Base-by-base conservation (phyloP, 148 eudicot species). In the Camellia sinensis region DNA sequence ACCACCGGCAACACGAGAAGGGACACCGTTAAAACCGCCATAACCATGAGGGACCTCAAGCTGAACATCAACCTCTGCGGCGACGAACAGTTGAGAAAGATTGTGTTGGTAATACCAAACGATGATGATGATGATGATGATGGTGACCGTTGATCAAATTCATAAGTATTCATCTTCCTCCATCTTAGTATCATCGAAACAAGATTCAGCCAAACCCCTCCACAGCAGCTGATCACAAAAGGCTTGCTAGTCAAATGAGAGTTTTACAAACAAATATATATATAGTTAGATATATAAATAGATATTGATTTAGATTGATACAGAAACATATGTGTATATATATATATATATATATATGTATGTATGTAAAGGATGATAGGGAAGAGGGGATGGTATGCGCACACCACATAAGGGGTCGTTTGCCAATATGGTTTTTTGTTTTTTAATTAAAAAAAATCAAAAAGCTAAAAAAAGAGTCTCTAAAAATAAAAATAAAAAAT, bases 1-100 rank as follows among this genome's bases (percentile, higher is more conserved):
- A 85, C 60, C 57, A 80, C 78, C 67, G 89, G 89, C 82, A 85
- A 68, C 48, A 82, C 63, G 62, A 82, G 45, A 5, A 87, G 85
- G 64, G 62, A 74, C 67, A 53, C 77, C 71, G 87, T 80, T 2
- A 84, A 17, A 7, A 73, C 44, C 21, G 66, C 63, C 83, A 84
- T 81, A 14, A 81, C 17, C 29, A 66, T 14, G 7, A 54, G 15
- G 2, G 50, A 63, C 62, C 73, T 75, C 21, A 52, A 19, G 66
- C 83, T 71, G 22, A 61, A 80, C 68, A 78, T 72, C 79, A 19
- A 43, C 40, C 19, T 22, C 68, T 3, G 11, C 44, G 22, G 11
- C 44, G 22, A 52, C 37, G 19, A 14, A 22, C 13, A 10, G n/a
- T 22, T 22, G 40, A 19, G 37, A 29, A 29, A 29, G 37, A 29